A percentile compares a stretch with the other conserved stretches of the same genome.
Conservation (phyloP, 2,329 filamentous ascomycete genomes). For the Verticillium alfalfae region DNA sequence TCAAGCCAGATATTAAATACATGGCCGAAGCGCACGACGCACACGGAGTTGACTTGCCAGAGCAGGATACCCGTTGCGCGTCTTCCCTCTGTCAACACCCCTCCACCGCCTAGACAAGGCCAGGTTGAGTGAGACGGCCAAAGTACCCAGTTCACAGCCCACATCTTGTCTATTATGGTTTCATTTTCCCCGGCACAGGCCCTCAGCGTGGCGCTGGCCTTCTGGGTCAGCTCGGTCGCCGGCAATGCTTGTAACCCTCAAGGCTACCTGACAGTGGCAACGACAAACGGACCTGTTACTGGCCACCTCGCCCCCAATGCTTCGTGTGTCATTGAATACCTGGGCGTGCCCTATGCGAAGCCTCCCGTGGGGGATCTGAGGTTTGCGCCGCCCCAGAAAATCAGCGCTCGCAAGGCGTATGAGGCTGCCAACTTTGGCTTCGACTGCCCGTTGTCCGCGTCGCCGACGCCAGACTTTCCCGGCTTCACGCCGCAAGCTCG, state of each 20-base stretch:
- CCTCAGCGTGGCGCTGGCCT: background rate
- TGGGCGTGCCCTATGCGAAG: constrained; percentile 24
- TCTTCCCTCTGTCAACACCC: background rate
- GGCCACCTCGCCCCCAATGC: constrained; percentile 23
- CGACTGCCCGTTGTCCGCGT: constrained; percentile 18
- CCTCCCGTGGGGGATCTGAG: constrained; percentile 19
- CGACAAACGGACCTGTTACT: constrained; percentile 24
- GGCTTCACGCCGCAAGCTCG: constrained; percentile 23
- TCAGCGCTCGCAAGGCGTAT: constrained; percentile 12
- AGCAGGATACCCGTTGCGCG: background rate
- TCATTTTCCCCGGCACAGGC: background rate
- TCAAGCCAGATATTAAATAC: background rate
- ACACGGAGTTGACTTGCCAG: background rate
- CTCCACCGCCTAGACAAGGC: no score
- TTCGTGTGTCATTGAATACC: constrained; percentile 26
- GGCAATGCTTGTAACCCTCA: constrained; percentile 2
- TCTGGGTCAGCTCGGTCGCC: background rate
- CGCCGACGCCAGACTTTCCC: constrained; percentile 15
- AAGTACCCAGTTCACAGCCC: background rate
- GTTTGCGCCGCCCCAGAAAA: constrained; percentile 17
- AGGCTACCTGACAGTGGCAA: constrained; percentile 18
- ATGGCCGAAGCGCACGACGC: background rate
- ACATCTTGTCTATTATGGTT: background rate
- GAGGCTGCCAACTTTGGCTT: constrained; percentile 19
- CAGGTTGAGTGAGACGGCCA: no score